Evolutionary conservation across 148 eudicot genomes (phyloP).

Genomic region (Vaccinium myrtillus): DNA sequence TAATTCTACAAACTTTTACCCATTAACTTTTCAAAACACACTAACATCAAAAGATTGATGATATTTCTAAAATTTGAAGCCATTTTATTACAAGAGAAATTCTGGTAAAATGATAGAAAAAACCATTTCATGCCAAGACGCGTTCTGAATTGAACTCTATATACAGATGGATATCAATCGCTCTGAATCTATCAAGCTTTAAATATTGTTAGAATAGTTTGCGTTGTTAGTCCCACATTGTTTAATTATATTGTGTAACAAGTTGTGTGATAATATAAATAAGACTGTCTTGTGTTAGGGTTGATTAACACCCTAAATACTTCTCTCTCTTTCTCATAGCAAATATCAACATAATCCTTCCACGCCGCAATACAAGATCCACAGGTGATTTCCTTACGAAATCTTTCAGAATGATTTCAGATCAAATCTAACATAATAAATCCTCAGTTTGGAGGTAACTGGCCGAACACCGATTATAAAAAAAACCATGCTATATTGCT

Average conservation of each 20-base stretch:
- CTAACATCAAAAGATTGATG: no score
- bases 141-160: not conserved
- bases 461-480: not conserved
- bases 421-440: not conserved
- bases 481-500: not conserved
- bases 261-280: no score
- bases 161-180: not conserved
- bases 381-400: not conserved
- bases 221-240: no score
- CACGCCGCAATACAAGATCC: not conserved
- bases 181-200: not conserved
- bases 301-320: no score
- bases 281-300: no score
- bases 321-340: no score
- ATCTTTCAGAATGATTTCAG: not conserved
- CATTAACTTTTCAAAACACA: no score
- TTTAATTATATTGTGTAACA: no score
- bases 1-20: no score
- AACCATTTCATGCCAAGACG: not conserved
- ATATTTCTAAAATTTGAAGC: no score
- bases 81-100: no score
- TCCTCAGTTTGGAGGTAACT: not conserved
- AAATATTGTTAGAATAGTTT: not conserved
- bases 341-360: not conserved
- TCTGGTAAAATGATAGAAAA: no score